A percentile compares a stretch with the other conserved stretches of the same genome.
Evolutionary conservation across 306 rosid genomes (phyloP).

Genomic region (Ceratonia siliqua): DNA sequence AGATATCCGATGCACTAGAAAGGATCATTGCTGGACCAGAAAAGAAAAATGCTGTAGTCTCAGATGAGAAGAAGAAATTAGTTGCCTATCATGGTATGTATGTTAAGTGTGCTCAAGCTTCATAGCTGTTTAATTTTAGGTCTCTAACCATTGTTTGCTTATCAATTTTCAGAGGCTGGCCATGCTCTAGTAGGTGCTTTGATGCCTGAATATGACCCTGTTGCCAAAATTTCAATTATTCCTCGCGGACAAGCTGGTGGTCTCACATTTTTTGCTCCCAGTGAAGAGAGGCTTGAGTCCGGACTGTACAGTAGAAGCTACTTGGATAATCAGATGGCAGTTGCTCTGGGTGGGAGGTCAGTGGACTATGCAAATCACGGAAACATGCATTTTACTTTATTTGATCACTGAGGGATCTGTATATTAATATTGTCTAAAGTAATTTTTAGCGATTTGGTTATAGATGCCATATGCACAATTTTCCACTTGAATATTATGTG

Average conservation of each 20-base stretch:
- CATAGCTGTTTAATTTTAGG: not conserved
- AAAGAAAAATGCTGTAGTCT: constrained; percentile 96
- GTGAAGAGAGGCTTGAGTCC: constrained; percentile 58
- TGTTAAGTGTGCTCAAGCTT: not conserved
- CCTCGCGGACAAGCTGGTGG: constrained; percentile 83
- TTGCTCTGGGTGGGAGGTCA: constrained; percentile 78
- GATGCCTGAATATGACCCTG: constrained; percentile 65
- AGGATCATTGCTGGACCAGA: constrained; percentile 98
- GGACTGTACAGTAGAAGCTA: constrained; percentile 96
- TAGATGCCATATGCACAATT: not conserved
- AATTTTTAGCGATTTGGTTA: not conserved
- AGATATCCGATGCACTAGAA: constrained; percentile 96
- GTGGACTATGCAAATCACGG: constrained; percentile 23
- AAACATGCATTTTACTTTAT: constrained; percentile 6
- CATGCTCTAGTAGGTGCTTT: constrained; percentile 67
- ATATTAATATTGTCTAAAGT: not conserved
- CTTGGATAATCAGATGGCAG: constrained; percentile 99
- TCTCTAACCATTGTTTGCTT: not conserved
- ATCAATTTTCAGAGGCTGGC: constrained; percentile 84
- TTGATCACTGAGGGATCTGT: not conserved
- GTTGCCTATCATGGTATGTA: constrained; percentile 63
- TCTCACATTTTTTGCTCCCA: constrained; percentile 58
- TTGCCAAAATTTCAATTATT: constrained; percentile 95
- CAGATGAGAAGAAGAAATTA: constrained; percentile 94
- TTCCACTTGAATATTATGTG: constrained; percentile 1